These are phyloP conservation scores for Macadamia tetraphylla DNA, from an alignment of 164 flowering plant genomes.

Conservation along the genomic window DNA sequence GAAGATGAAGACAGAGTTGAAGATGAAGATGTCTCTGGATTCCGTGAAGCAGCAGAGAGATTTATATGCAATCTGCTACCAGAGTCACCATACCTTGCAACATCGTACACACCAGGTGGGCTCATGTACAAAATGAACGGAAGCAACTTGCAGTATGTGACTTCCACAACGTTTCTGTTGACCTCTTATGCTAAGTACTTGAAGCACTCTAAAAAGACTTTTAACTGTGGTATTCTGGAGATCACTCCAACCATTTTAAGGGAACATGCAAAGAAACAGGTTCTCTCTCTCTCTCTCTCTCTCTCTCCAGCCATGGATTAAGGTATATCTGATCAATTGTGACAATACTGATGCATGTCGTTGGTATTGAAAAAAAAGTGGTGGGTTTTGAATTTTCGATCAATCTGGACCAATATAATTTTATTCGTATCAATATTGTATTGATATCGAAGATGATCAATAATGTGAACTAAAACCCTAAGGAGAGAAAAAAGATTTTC, in stretches of 20 bases:
- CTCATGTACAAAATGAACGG: constrained; percentile 27
- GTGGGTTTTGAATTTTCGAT: too few relatives aligned
- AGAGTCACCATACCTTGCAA: constrained; percentile 18
- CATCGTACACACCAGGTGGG: constrained; percentile 32
- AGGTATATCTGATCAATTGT: too few relatives aligned
- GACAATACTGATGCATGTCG: too few relatives aligned
- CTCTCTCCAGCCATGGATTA: neutral
- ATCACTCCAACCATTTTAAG: constrained; percentile 19
- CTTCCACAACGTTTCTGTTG: constrained; percentile 27
- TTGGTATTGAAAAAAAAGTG: too few relatives aligned
- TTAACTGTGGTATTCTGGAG: constrained; percentile 23
- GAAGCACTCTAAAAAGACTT: constrained; percentile 9
- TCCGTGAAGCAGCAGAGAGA: constrained; percentile 7
- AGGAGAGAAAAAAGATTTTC: too few relatives aligned
- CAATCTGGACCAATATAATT: too few relatives aligned
- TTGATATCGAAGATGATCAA: too few relatives aligned
- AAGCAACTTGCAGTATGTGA: constrained; percentile 37
- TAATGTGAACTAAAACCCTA: too few relatives aligned
- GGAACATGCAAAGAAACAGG: constrained; percentile 19
- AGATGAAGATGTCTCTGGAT: neutral
- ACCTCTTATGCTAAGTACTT: constrained; percentile 29
- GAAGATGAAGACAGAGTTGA: neutral
- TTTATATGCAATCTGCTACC: constrained; percentile 30
- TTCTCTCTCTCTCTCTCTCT: neutral
- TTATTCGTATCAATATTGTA: too few relatives aligned